Base-by-base conservation (phyloP, 768 basidiomycete species). In the Ramaria sp. region DNA sequence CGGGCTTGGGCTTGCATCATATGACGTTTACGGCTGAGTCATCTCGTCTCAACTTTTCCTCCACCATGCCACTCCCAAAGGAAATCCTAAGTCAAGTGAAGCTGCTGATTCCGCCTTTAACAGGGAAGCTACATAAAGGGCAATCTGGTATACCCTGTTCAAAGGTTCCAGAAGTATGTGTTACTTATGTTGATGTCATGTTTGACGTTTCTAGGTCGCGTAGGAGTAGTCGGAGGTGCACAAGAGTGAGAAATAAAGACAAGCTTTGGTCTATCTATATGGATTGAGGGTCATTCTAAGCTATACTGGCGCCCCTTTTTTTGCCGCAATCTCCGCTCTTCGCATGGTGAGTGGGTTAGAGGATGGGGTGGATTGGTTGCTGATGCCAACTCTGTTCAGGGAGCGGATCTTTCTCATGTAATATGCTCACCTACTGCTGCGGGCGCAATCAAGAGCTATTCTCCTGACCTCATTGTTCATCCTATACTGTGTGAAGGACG, bases 221-320 rank as follows among this genome's bases (percentile, higher is more conserved):
- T 98, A 19, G 95, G 91, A 54, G 89, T 99, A 11, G 76, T 99
- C 15, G 95, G 95, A 59, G 95, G 95, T 31, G 91, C 92, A 38
- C 73, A 86, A 61, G 95, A 97, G 94, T 96, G 63, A 70, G 88
- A 67, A 39, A 47, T 56, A 37, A 33, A 49, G 27, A 43, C 45
- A 15, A 45, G 38, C n/a, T n/a, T n/a, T 15, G 7, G 39, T 30
- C 47, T 38, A 53, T 15, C 37, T 22, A 4, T 57, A 12, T 42
- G 37, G 10, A 42, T n/a, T 31, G 47, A 17, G n/a, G 7, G 10
- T 34, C 17, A 4, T 46, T 43, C 45, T 15, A 60, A 96, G 95
- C 68, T 98, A 97, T 70, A 90, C 94, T 0, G 96, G 96, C 15
- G 96, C 96, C 19, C 96, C 96, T 0, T 99, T 84, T 77, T 98